Base-by-base conservation (phyloP, 805 yeast genomes). In the Saccharomycopsis fermentans region DNA sequence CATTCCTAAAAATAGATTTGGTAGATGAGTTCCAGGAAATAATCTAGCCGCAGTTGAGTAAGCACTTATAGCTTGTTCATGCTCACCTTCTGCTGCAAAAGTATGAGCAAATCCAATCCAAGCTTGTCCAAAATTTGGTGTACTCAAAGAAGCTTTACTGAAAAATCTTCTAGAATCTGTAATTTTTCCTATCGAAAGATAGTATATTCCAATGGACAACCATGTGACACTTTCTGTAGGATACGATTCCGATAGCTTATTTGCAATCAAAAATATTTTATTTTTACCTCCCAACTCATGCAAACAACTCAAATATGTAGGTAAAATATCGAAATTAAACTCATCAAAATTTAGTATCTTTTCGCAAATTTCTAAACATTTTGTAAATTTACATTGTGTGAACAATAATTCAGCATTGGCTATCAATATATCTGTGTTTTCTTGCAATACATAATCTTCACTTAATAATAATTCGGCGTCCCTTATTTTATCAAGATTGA, bases 51-150 rank as follows among this genome's bases (percentile, higher is more conserved):
- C 97, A 12, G 96, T 91, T 1, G 98, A 91, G 71, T 91, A 94
- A 0, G 98, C 98, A 58, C 97, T 86, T 24, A 94, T 86, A 1
- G 98, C 98, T 71, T 94, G 98, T 69, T 94, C 99, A 69, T 94
- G 97, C 71, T 94, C 99, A n/a, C 97, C 96, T 69, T 94, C 99
- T 2, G 88, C 85, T 0, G 97, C 97, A 79, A 91, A 94, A 0
- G 98, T 91, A 67, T 92, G 98, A 0, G 98, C 98, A 73, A 94
- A 94, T 2, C 97, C 99, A 36, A 94, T 83, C 99, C 99, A 94
- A 1, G 98, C 96, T 56, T 88, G 92, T 0, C 94, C 95, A 73
- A 88, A 90, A 64, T 84, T 87, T 2, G 99, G 95, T 66, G 90
- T 86, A 61, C 91, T 71, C 64, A 90, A 77, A 1, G 97, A 89